A percentile compares a stretch with the other conserved stretches of the same genome.
Evolutionary conservation across 2,329 filamentous ascomycete genomes (phyloP).

Genomic region (Alternaria ventricosa): DNA sequence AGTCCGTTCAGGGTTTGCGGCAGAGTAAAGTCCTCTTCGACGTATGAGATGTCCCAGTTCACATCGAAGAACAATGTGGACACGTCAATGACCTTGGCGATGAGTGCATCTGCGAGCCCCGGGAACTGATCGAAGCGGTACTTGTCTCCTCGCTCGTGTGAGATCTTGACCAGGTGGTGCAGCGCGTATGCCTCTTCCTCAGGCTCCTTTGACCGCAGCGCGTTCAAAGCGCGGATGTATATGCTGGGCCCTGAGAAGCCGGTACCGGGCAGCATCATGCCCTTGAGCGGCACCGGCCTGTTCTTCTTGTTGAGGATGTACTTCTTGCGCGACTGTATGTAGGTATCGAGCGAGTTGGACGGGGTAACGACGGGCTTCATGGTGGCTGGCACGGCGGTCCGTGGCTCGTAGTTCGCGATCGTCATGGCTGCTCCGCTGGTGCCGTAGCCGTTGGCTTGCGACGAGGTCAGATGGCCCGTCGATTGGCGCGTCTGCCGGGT

Average conservation of each 20-base stretch:
- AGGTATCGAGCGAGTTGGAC: constrained; percentile 73
- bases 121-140: constrained; percentile 94
- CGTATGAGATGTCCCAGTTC: constrained; percentile 77
- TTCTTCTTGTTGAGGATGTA: constrained; percentile 55
- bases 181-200: constrained; percentile 91
- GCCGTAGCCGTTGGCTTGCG: constrained; percentile 52
- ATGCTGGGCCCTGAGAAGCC: constrained; percentile 84
- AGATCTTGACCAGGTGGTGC: constrained; percentile 94
- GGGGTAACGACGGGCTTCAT: constrained; percentile 78
- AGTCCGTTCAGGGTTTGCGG: constrained; percentile 68
- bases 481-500: constrained; percentile 68
- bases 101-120: constrained; percentile 83
- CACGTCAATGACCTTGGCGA: constrained; percentile 82
- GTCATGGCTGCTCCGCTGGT: constrained; percentile 58
- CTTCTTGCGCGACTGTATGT: constrained; percentile 64
- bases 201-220: constrained; percentile 78
- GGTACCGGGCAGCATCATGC: constrained; percentile 68
- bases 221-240: constrained; percentile 85
- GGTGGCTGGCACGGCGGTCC: constrained; percentile 66
- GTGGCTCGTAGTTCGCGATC: constrained; percentile 73
- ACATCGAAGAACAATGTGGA: constrained; percentile 81
- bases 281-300: constrained; percentile 47
- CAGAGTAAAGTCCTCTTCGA: constrained; percentile 57
- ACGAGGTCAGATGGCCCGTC: constrained; percentile 48
- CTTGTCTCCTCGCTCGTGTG: constrained; percentile 91